Percentiles rank a stretch among this genome's conserved stretches.
Evolutionary conservation across 495 filamentous ascomycete genomes (phyloP).

Genomic region (Daldinia decipiens): DNA sequence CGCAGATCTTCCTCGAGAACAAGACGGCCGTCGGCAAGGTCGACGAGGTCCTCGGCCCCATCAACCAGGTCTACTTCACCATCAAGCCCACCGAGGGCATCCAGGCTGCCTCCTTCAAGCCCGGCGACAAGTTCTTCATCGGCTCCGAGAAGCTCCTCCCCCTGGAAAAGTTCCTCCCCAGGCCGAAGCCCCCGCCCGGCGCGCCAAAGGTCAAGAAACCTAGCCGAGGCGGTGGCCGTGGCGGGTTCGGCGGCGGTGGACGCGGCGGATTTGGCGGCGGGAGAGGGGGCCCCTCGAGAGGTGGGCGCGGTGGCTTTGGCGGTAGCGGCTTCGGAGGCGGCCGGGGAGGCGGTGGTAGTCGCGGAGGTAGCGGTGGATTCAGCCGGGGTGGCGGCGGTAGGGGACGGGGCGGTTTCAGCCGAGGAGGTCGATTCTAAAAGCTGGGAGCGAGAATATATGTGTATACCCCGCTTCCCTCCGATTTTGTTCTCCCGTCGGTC

Average conservation of each 20-base stretch:
- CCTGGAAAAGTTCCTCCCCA: slow-evolving; percentile 94
- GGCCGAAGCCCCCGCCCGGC: slow-evolving; percentile 85
- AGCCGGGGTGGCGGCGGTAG: slow-evolving; percentile 29
- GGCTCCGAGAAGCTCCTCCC: slow-evolving; percentile 93
- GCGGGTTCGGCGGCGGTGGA: slow-evolving; percentile 45
- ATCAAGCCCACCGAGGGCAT: slow-evolving; percentile 96
- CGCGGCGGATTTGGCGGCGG: slow-evolving; percentile 41
- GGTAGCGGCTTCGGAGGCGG: slow-evolving; percentile 44
- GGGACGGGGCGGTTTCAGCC: slow-evolving; percentile 14
- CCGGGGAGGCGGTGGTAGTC: slow-evolving; percentile 42
- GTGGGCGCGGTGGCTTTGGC: slow-evolving; percentile 41
- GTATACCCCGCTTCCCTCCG: neutral
- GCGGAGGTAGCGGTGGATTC: slow-evolving; percentile 42
- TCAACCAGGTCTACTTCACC: slow-evolving; percentile 98
- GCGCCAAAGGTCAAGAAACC: slow-evolving; percentile 64
- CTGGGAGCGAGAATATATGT: neutral
- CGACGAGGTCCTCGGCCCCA: slow-evolving; percentile 92
- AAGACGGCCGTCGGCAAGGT: slow-evolving; percentile 93
- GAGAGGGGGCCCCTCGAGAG: slow-evolving; percentile 36
- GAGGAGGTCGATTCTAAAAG: slow-evolving; percentile 40
- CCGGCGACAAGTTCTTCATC: slow-evolving; percentile 97
- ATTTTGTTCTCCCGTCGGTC: slow-evolving; percentile 2
- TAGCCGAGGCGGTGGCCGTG: slow-evolving; percentile 56
- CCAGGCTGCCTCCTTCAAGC: slow-evolving; percentile 91
- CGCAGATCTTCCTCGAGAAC: slow-evolving; percentile 97